A percentile compares a stretch with the other conserved stretches of the same genome.
Conservation (phyloP, 768 basidiomycete species). For the Lyophyllum atratum region DNA sequence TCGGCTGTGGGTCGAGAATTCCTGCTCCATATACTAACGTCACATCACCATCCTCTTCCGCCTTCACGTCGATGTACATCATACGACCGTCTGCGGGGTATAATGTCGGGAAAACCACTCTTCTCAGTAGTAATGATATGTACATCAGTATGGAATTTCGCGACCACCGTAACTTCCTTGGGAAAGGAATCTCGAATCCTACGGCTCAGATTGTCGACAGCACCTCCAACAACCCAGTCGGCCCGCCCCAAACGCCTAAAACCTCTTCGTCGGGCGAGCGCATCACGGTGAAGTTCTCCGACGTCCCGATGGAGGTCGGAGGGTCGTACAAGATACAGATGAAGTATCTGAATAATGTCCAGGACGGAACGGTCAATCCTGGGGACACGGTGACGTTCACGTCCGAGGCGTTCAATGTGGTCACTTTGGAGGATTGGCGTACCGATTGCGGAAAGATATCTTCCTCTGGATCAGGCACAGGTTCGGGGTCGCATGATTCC, state of each 20-base stretch:
- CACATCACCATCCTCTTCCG: slow-evolving; percentile 2
- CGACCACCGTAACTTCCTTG: slow-evolving; percentile 1
- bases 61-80: slow-evolving; percentile 4
- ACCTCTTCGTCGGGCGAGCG: background rate
- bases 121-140: background rate
- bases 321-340: slow-evolving; percentile 4
- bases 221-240: background rate
- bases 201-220: slow-evolving; percentile 2
- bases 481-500: too few species aligned
- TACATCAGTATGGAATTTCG: background rate
- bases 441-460: background rate
- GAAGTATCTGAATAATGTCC: slow-evolving; percentile 2
- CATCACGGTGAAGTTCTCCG: background rate
- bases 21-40: slow-evolving; percentile 4
- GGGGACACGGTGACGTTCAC: slow-evolving; percentile 6
- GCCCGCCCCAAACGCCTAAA: background rate
- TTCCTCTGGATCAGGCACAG: background rate
- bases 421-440: background rate
- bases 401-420: slow-evolving; percentile 4
- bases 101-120: background rate
- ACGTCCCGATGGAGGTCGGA: background rate
- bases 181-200: background rate
- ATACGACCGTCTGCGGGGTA: background rate
- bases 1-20: slow-evolving; percentile 3
- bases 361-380: slow-evolving; percentile 3